Percentiles rank a stretch among this genome's conserved stretches.
Evolutionary conservation across 768 basidiomycete species (phyloP).

Genomic region (Tricholomella constricta): DNA sequence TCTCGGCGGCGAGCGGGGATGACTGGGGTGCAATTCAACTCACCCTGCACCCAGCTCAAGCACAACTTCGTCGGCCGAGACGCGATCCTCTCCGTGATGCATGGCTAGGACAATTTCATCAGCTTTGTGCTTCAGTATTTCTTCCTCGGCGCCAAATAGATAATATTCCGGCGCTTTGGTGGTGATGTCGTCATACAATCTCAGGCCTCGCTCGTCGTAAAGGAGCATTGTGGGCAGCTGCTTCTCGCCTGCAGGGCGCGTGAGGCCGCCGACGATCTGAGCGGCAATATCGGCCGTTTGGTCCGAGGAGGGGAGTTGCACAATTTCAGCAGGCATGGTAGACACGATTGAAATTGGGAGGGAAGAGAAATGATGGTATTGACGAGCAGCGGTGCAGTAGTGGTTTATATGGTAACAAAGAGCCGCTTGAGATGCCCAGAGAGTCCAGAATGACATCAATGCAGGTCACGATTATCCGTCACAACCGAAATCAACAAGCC

Average conservation of each 20-base stretch:
- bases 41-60: conserved; percentile 96
- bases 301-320: conserved; percentile 49
- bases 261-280: conserved; percentile 58
- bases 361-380: neutral
- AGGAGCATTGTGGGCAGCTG: conserved; percentile 80
- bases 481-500: neutral
- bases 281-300: conserved; percentile 40
- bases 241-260: conserved; percentile 54
- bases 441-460: conserved; percentile 14
- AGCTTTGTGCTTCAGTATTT: conserved; percentile 73
- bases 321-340: conserved; percentile 48
- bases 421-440: neutral
- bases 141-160: conserved; percentile 85
- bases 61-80: conserved; percentile 54
- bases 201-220: conserved; percentile 85
- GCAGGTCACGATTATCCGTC: conserved; percentile 6
- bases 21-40: conserved; percentile 27
- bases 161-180: conserved; percentile 84
- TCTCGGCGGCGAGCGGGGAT: neutral
- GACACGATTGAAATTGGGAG: neutral
- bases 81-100: conserved; percentile 46
- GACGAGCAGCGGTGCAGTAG: neutral
- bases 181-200: conserved; percentile 85
- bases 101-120: conserved; percentile 75
- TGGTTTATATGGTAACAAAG: conserved; percentile 7